Evolutionary conservation across 371 early-diverging fungal species (phyloP).

Genomic region (Saksenaea oblongispora): DNA sequence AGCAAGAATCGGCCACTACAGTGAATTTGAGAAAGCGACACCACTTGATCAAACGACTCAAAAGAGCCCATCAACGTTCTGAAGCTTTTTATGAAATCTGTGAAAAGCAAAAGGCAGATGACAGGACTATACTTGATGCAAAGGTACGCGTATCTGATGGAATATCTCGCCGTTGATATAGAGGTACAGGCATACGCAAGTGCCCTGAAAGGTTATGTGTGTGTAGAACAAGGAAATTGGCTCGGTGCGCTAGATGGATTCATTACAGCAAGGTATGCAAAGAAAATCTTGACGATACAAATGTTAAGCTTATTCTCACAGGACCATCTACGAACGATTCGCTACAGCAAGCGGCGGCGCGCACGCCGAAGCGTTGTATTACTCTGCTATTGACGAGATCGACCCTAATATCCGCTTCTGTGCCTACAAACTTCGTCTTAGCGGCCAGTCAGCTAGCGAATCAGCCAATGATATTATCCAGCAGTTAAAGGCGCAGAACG

Average conservation of each 20-base stretch:
- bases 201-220: conserved; percentile 67
- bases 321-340: conserved; percentile 72
- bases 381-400: conserved; percentile 72
- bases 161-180: neutral
- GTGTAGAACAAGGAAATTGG: conserved; percentile 74
- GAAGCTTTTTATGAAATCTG: conserved; percentile 53
- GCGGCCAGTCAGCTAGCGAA: conserved; percentile 1
- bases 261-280: conserved; percentile 45
- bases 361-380: conserved; percentile 68
- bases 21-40: conserved; percentile 70
- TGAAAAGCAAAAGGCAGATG: conserved; percentile 56
- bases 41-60: conserved; percentile 66
- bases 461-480: conserved; percentile 50
- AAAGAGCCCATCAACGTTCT: conserved; percentile 62
- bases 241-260: conserved; percentile 66
- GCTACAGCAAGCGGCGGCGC: conserved; percentile 45
- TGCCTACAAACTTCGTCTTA: conserved; percentile 68
- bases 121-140: conserved; percentile 58
- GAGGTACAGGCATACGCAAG: conserved; percentile 64
- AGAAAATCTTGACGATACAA: neutral
- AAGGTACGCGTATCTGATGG: conserved; percentile 41
- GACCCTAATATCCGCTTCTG: conserved; percentile 85
- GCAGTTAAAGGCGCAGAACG: conserved; percentile 36
- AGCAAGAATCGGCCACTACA: conserved; percentile 53
- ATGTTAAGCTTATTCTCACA: neutral